Conservation (phyloP, 352 stramenopile genomes). For the Globisporangium rhizosaccharum region DNA sequence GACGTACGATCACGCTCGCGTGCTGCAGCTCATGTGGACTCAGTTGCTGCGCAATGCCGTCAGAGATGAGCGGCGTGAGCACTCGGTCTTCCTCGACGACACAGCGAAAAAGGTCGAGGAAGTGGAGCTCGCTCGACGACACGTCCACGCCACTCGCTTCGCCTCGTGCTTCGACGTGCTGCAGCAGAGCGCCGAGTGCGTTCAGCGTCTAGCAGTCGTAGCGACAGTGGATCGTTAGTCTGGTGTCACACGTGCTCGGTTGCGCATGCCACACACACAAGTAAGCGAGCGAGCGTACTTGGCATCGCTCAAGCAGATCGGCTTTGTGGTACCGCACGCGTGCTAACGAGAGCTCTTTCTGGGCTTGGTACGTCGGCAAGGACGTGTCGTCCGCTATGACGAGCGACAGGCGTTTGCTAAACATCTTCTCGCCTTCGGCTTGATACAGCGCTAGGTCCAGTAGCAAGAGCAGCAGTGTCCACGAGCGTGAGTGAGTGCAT, state of each 20-base stretch:
- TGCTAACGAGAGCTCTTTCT: conserved; percentile 54
- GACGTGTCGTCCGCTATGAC: conserved; percentile 45
- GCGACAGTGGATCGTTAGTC: too few species aligned
- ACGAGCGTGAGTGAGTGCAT: neutral
- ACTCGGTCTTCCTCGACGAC: conserved; percentile 63
- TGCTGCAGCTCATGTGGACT: conserved; percentile 33
- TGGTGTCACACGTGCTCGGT: too few species aligned
- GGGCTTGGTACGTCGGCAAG: conserved; percentile 45
- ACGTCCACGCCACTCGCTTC: conserved; percentile 40
- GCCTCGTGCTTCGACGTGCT: conserved; percentile 36
- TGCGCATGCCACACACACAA: neutral
- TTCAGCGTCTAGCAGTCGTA: conserved; percentile 28
- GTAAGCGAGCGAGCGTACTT: conserved; percentile 14
- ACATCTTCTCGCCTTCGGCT: conserved; percentile 61
- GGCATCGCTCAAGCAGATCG: conserved; percentile 50
- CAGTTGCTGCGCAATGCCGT: conserved; percentile 45
- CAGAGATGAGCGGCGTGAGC: conserved; percentile 50
- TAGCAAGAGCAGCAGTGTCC: neutral
- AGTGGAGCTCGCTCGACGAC: conserved; percentile 48
- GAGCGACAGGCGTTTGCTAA: conserved; percentile 42
- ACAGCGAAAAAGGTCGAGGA: conserved; percentile 63
- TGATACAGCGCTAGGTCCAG: conserved; percentile 38
- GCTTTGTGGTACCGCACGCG: conserved; percentile 54
- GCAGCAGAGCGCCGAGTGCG: conserved; percentile 40
- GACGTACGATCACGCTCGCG: conserved; percentile 32